Percentiles rank a stretch among this genome's conserved stretches.
Evolutionary conservation across 208 protist species (phyloP).

Genomic region (Tritrichomonas musculus): DNA sequence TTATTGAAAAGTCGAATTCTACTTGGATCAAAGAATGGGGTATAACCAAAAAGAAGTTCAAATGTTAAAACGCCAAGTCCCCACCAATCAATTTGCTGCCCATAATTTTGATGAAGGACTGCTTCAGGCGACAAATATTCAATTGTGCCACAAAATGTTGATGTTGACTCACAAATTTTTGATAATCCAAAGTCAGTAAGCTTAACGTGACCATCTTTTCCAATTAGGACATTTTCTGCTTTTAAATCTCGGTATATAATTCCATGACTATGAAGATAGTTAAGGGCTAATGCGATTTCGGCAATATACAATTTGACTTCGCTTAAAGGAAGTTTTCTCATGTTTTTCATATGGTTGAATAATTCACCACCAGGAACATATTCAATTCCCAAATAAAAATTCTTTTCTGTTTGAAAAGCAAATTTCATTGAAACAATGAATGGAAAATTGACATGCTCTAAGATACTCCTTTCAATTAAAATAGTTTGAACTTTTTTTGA

Average conservation of each 20-base stretch:
- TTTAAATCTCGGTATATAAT: constrained; percentile 35
- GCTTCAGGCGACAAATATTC: constrained; percentile 32
- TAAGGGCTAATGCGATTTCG: not conserved
- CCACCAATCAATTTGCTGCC: constrained; percentile 17
- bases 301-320: not conserved
- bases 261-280: not conserved
- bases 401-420: not conserved
- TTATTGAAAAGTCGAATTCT: not conserved
- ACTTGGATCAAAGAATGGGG: not conserved
- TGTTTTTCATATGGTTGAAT: constrained; percentile 54
- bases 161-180: not conserved
- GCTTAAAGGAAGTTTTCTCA: constrained; percentile 48
- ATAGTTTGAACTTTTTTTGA: not conserved
- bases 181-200: constrained; percentile 25
- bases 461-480: not conserved
- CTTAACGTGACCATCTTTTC: not conserved
- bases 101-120: not conserved
- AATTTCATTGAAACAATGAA: constrained; percentile 19
- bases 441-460: not conserved
- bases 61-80: not conserved
- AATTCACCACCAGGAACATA: constrained; percentile 37
- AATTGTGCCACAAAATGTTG: constrained; percentile 19
- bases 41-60: not conserved
- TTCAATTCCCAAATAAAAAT: constrained; percentile 41
- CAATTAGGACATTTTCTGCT: constrained; percentile 25